Percentiles rank a stretch among this genome's conserved stretches.
Conservation (phyloP, 805 yeast species). For the Schwanniomyces vanrijiae region DNA sequence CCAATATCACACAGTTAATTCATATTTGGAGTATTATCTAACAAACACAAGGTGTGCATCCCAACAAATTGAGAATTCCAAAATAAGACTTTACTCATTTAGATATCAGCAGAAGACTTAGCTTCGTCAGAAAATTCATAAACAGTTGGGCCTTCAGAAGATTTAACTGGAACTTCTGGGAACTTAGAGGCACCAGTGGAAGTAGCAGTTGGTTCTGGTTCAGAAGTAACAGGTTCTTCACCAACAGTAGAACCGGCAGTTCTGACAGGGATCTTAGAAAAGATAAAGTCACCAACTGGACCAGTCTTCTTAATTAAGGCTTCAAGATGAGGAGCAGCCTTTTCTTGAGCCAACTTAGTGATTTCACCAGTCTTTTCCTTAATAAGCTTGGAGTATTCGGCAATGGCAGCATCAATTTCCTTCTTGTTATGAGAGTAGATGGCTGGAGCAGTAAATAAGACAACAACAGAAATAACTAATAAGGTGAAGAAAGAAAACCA, state of each 20-base stretch:
- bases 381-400: conserved; percentile 42
- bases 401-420: conserved; percentile 69
- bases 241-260: conserved; percentile 73
- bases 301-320: conserved; percentile 59
- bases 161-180: conserved; percentile 40
- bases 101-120: conserved; percentile 9
- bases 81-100: not conserved
- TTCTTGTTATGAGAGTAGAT: conserved; percentile 71
- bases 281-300: conserved; percentile 63
- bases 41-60: not conserved
- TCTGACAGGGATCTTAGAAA: conserved; percentile 60
- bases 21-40: not conserved
- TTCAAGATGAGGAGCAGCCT: conserved; percentile 58
- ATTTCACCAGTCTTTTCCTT: conserved; percentile 50
- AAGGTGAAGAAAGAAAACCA: conserved; percentile 73
- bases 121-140: conserved; percentile 23
- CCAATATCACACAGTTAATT: not conserved
- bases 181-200: conserved; percentile 38
- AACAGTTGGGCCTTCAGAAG: conserved; percentile 17
- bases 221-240: conserved; percentile 17
- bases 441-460: conserved; percentile 73
- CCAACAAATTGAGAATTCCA: not conserved
- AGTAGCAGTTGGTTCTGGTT: conserved; percentile 21
- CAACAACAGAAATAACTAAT: conserved; percentile 53
- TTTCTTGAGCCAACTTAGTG: conserved; percentile 35